Base-by-base conservation (phyloP, 1,139 yeast species). In the Spencermartinsiella ligniputridi region DNA sequence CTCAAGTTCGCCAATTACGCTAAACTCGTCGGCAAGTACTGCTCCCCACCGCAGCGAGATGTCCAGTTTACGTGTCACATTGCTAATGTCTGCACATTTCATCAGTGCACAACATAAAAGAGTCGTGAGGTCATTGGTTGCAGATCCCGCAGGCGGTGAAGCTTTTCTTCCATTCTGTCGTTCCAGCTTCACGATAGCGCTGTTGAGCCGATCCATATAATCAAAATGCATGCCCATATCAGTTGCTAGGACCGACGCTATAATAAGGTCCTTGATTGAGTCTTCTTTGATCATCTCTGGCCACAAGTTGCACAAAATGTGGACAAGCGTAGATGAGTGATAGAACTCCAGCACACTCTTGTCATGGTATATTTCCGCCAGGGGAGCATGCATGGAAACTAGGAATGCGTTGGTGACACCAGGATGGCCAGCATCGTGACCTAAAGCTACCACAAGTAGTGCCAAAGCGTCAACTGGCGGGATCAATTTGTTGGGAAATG, bases 391-490 rank as follows among this genome's bases (percentile, higher is more conserved):
- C 54, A 78, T 64, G 48, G 76, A 70, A 25, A 75, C 71, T 66
- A 90, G 68, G 52, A 88, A 81, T 37, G 80, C 79, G 63, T 89
- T 88, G 11, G 95, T 88, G 16, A 89, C 81, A 1, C 97, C 98
- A 0, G 98, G 97, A 63, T 92, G 98, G 17, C 96, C 96, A 25
- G 87, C 81, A 64, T 92, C 98, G 65, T 92, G 98, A 39, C 98
- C 97, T 40, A 90, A 69, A 1, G 96, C 95, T 1, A 96, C 87
- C 19, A 89, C 72, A 36, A 87, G 71, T 21, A 88, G 67, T 0
- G 81, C 78, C 37, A 81, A 65, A 1, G 77, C 70, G 57, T 81
- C 83, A 19, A 72, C 52, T 1, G 79, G 72, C 24, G 37, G 39
- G 29, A 46, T n/a, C 6, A 9, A n/a, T n/a, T 9, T 9, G 15